These are phyloP conservation scores for Rhodotorula sphaerocarpa DNA, from an alignment of 768 basidiomycete species.

Conservation along the genomic window DNA sequence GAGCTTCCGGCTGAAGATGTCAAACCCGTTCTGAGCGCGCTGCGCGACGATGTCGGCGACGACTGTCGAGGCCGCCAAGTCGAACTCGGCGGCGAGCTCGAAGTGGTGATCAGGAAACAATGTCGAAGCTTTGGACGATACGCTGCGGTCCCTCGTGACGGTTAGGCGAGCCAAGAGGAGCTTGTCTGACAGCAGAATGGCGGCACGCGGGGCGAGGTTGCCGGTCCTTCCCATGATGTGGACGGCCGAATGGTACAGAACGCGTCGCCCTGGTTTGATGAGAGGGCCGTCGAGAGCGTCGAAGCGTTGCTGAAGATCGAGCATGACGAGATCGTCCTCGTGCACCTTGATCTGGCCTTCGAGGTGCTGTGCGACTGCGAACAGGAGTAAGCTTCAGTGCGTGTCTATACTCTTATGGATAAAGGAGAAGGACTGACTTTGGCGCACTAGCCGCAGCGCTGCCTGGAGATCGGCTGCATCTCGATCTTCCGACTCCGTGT, in stretches of 20 bases:
- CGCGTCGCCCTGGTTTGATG: constrained; percentile 67
- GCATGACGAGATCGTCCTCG: constrained; percentile 62
- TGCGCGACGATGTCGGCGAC: constrained; percentile 23
- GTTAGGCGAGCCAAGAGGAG: constrained; percentile 50
- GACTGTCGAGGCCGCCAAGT: constrained; percentile 40
- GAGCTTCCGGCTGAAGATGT: constrained; percentile 37
- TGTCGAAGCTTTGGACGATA: too few species aligned
- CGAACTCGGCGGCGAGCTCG: constrained; percentile 33
- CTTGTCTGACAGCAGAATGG: constrained; percentile 74
- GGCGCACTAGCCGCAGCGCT: constrained; percentile 32
- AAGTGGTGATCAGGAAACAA: too few species aligned
- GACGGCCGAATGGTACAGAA: too few species aligned
- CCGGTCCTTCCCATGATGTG: too few species aligned
- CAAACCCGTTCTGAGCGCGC: constrained; percentile 31
- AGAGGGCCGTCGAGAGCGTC: constrained; percentile 68
- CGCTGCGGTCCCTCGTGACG: constrained; percentile 14
- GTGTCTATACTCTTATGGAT: too few species aligned
- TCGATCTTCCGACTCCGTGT: constrained; percentile 33
- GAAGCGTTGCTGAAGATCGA: constrained; percentile 71
- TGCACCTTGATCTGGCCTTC: constrained; percentile 47
- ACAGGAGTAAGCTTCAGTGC: too few species aligned
- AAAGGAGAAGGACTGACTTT: constrained; percentile 18
- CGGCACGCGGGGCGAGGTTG: constrained; percentile 55
- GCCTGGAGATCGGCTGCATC: constrained; percentile 21
- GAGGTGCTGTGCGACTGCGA: constrained; percentile 38